These are phyloP conservation scores for Yamadazyma dendronema DNA, from an alignment of 1,139 yeast genomes.

Conservation along the genomic window DNA sequence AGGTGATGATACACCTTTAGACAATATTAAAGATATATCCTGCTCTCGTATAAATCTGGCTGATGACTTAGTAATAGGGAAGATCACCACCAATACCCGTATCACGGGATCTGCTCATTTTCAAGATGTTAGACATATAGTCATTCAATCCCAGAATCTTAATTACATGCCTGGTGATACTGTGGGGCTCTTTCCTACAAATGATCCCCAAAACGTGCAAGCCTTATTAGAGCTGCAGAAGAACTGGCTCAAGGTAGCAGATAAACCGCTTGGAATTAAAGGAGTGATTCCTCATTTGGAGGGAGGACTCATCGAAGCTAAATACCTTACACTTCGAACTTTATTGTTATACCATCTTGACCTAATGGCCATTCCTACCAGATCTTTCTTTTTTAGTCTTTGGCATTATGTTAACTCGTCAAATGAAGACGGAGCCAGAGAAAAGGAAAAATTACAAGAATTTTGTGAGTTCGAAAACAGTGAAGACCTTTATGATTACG, in stretches of 20 bases:
- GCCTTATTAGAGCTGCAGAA: constrained; percentile 65
- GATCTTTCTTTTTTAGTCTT: constrained; percentile 68
- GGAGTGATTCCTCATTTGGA: constrained; percentile 34
- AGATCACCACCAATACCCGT: constrained; percentile 49
- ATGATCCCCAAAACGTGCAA: constrained; percentile 63
- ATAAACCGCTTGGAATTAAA: constrained; percentile 42
- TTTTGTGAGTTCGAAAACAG: constrained; percentile 70
- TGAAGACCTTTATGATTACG: constrained; percentile 84
- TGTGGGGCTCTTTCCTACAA: constrained; percentile 70
- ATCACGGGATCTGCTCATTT: constrained; percentile 73
- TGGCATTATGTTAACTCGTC: constrained; percentile 72
- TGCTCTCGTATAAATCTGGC: constrained; percentile 7
- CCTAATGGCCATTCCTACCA: constrained; percentile 75
- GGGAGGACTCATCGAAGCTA: constrained; percentile 59
- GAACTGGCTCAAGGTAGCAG: constrained; percentile 69
- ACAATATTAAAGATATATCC: constrained; percentile 4
- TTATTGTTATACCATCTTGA: constrained; percentile 81
- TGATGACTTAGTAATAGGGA: constrained; percentile 28
- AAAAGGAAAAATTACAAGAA: constrained; percentile 71
- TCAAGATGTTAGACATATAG: constrained; percentile 81
- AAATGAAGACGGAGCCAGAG: constrained; percentile 50
- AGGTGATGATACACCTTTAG: constrained; percentile 20
- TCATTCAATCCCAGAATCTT: constrained; percentile 36
- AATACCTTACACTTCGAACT: constrained; percentile 59
- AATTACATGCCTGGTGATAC: constrained; percentile 77